Evolutionary conservation across 371 early-diverging fungal genomes (phyloP).

Genomic region (Chytridium lagenaria): DNA sequence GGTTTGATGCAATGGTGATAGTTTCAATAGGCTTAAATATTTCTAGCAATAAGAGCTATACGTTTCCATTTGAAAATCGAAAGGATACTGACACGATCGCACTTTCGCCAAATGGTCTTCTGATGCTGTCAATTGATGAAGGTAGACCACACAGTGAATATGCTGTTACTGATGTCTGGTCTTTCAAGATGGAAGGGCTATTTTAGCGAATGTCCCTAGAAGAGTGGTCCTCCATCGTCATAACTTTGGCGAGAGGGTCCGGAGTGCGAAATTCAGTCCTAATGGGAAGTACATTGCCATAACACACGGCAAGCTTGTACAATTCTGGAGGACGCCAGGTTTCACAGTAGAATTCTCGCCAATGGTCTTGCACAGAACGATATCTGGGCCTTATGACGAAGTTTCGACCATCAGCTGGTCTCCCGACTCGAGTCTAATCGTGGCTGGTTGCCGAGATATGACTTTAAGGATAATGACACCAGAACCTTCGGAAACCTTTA

Average conservation of each 20-base stretch:
- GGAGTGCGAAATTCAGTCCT: slow-evolving; percentile 76
- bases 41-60: slow-evolving; percentile 89
- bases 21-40: too few relatives aligned
- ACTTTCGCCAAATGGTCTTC: slow-evolving; percentile 84
- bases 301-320: slow-evolving; percentile 80
- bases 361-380: slow-evolving; percentile 78
- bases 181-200: slow-evolving; percentile 77
- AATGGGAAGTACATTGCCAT: slow-evolving; percentile 78
- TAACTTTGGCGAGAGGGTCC: slow-evolving; percentile 83
- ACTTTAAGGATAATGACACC: slow-evolving; percentile 81
- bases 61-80: slow-evolving; percentile 91
- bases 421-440: slow-evolving; percentile 78
- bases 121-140: slow-evolving; percentile 91
- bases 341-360: slow-evolving; percentile 88
- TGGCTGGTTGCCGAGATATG: slow-evolving; percentile 92
- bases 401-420: slow-evolving; percentile 88
- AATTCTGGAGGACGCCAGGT: slow-evolving; percentile 95
- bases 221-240: slow-evolving; percentile 84
- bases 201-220: slow-evolving; percentile 85
- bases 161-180: background rate
- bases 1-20: slow-evolving; percentile 58
- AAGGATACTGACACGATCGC: slow-evolving; percentile 88
- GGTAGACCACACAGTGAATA: slow-evolving; percentile 53
- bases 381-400: slow-evolving; percentile 89
- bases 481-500: slow-evolving; percentile 57